Conservation (phyloP, 2,329 filamentous ascomycete species). For the Microsporum ferrugineum region DNA sequence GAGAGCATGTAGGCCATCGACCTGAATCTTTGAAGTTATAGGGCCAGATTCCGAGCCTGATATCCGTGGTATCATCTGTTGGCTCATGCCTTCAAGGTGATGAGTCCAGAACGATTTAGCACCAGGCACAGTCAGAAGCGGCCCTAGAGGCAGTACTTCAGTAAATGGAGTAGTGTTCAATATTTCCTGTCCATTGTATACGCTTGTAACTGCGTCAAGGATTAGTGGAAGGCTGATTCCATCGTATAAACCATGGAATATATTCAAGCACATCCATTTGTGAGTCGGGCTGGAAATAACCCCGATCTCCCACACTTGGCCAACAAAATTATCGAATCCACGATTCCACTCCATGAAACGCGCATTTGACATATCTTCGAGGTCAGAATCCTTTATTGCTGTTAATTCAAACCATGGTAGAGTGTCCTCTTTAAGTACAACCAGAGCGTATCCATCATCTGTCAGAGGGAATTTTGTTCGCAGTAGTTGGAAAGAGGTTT, state of each 20-base stretch:
- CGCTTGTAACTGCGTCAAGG: slow-evolving; percentile 45
- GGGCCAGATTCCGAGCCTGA: slow-evolving; percentile 8
- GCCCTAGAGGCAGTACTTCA: slow-evolving; percentile 57
- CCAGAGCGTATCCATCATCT: slow-evolving; percentile 64
- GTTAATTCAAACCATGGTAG: slow-evolving; percentile 38
- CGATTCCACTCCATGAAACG: slow-evolving; percentile 43
- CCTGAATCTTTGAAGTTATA: slow-evolving; percentile 15
- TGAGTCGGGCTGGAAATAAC: slow-evolving; percentile 19
- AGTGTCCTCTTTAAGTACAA: slow-evolving; percentile 41
- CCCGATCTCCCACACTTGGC: slow-evolving; percentile 25
- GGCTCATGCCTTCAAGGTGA: slow-evolving; percentile 37
- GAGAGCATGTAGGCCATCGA: slow-evolving; percentile 35
- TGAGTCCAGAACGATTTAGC: slow-evolving; percentile 57
- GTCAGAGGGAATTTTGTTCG: slow-evolving; percentile 63
- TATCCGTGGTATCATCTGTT: slow-evolving; percentile 21
- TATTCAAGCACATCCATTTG: slow-evolving; percentile 47
- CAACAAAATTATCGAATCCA: slow-evolving; percentile 37
- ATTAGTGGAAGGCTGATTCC: slow-evolving; percentile 64
- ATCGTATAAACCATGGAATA: slow-evolving; percentile 84
- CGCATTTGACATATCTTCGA: slow-evolving; percentile 27
- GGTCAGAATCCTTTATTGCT: slow-evolving; percentile 19
- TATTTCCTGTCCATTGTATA: slow-evolving; percentile 35
- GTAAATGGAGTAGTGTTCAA: slow-evolving; percentile 47
- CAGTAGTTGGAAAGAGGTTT: slow-evolving; percentile 50
- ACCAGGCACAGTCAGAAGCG: slow-evolving; percentile 42